A percentile compares a stretch with the other conserved stretches of the same genome.
Conservation (phyloP, 176 grass and related monocot genomes). For the Carex parvula region DNA sequence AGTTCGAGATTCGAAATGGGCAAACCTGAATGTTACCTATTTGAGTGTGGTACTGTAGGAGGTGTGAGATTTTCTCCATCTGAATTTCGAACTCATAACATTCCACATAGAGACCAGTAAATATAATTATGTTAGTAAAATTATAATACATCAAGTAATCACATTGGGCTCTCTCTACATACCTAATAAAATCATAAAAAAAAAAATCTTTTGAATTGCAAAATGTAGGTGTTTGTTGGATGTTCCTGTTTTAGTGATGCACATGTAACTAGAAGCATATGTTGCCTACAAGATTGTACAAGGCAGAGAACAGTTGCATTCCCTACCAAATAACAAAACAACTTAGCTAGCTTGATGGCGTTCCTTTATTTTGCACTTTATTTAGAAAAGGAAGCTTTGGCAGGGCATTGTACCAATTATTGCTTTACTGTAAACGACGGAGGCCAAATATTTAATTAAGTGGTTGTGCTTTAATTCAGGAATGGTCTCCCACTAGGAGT, state of each 20-base stretch:
- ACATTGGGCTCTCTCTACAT: background rate
- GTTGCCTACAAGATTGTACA: slow-evolving; percentile 10
- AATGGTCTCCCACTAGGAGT: slow-evolving; percentile 22
- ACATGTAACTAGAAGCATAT: background rate
- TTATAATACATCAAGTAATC: background rate
- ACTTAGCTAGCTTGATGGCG: background rate
- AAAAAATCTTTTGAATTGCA: background rate
- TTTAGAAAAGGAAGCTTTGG: slow-evolving; percentile 4
- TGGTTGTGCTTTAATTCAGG: slow-evolving; percentile 8
- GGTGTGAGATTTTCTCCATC: too few relatives aligned
- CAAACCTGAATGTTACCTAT: too few relatives aligned
- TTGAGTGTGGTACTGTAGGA: too few relatives aligned
- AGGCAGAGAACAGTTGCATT: slow-evolving; percentile 26
- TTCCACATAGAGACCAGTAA: too few relatives aligned
- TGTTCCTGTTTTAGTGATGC: slow-evolving; percentile 2
- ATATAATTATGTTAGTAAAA: too few relatives aligned
- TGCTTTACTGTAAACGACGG: background rate
- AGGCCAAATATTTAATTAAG: slow-evolving; percentile 16
- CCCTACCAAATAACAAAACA: slow-evolving; percentile 19
- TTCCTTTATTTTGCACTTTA: slow-evolving; percentile 18
- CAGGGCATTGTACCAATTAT: background rate
- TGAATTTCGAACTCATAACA: too few relatives aligned
- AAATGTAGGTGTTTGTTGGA: background rate
- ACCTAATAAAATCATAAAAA: background rate
- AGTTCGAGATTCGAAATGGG: too few relatives aligned